These are phyloP conservation scores for Neonectria neomacrospora DNA, from an alignment of 2,329 filamentous ascomycete genomes.

Conservation along the genomic window DNA sequence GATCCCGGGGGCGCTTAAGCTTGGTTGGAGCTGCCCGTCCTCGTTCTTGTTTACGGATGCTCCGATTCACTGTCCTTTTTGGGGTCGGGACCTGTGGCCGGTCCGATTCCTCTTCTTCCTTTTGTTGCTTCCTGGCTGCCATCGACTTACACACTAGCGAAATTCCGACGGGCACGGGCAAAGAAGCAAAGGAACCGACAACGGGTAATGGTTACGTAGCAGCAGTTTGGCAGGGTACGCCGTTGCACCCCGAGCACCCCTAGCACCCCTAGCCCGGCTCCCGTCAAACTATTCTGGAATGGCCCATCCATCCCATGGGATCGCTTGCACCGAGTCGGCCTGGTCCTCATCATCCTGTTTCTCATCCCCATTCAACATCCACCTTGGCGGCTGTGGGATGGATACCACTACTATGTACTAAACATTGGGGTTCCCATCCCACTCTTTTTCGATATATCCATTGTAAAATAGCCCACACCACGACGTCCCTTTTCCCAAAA, in stretches of 20 bases:
- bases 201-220: conserved; percentile 20
- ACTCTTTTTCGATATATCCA: conserved; percentile 7
- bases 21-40: neutral
- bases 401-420: neutral
- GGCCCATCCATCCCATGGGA: conserved; percentile 10
- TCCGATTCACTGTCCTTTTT: neutral
- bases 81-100: conserved; percentile 24
- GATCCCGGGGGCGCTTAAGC: neutral
- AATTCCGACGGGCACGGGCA: conserved; percentile 5
- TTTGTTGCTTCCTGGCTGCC: neutral
- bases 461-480: neutral
- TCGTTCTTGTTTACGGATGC: neutral
- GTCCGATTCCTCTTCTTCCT: conserved; percentile 20
- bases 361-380: neutral
- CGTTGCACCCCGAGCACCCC: too few relatives aligned
- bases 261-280: conserved; percentile 29
- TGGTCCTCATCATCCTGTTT: neutral
- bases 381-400: neutral
- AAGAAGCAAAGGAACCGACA: conserved; percentile 16
- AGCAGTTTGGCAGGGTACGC: conserved; percentile 20
- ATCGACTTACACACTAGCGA: conserved; percentile 16
- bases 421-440: conserved; percentile 9
- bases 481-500: neutral
- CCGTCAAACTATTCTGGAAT: conserved; percentile 34
- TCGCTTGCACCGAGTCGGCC: conserved; percentile 37